Base-by-base conservation (phyloP, 1,139 yeast genomes). In the Geotrichum phurueaensis region DNA sequence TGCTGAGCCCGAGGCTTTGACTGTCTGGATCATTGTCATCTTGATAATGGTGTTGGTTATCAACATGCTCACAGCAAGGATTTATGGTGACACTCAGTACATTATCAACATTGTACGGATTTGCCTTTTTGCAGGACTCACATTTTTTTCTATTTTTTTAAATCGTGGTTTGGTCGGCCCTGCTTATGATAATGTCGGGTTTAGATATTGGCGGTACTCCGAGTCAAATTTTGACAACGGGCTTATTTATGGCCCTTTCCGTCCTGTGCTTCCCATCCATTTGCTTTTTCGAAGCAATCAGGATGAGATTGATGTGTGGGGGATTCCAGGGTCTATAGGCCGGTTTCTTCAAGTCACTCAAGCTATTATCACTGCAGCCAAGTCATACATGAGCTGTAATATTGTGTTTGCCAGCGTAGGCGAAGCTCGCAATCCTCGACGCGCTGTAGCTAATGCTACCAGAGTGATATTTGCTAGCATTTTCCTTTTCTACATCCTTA, bases 341-440 rank as follows among this genome's bases (percentile, higher is more conserved):
- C 74, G 89, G 50, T 79, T 89, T 60, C 73, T 86, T 60, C 86
- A 90, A 50, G 74, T 88, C 23, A 66, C 87, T 61, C 81, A 84
- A 0, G 89, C 94, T 0, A 75, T 84, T 0, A 75, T 84, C 58
- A 82, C 84, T 29, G 86, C 91, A 0, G 79, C 89, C 0, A 87
- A 86, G 69, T 86, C 95, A 0, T 89, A 85, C 68, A 83, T 86
- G 60, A 96, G 96, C 0, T 85, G 92, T 0, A 96, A 89, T 67
- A 84, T 87, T 64, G 95, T 89, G 29, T 86, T 88, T 66, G 84
- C 89, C 62, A 92, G 96, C 0, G 94, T 96, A 1, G 89, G 94
- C 70, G 96, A 90, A 71, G 89, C 94, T 12, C 79, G 86, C 64
- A 87, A 88, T 67, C 96, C 96, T 0, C 79, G 96, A 64, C 83